Percentiles rank a stretch among this genome's conserved stretches.
Evolutionary conservation across 1,284 basidiomycete genomes (phyloP).

Genomic region (Cutaneotrichosporon mucoides): DNA sequence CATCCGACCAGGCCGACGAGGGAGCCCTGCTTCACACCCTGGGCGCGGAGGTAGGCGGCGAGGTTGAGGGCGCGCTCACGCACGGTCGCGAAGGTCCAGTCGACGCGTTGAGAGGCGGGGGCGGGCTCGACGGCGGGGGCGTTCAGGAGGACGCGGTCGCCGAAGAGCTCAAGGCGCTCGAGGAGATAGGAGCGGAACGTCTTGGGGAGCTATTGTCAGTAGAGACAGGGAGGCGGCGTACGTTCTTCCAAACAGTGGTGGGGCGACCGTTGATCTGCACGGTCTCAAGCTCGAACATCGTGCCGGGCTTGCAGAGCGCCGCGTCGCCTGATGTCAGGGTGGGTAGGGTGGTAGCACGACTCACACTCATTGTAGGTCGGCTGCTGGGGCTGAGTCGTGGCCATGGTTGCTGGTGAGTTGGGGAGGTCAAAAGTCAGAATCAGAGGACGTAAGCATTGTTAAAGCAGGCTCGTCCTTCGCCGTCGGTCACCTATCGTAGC

Average conservation of each 20-base stretch:
- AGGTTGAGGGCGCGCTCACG: slow-evolving; percentile 22
- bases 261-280: slow-evolving; percentile 25
- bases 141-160: slow-evolving; percentile 23
- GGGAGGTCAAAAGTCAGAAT: too few species aligned
- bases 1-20: slow-evolving; percentile 38
- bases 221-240: too few species aligned
- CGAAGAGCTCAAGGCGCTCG: not conserved
- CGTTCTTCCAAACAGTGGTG: slow-evolving; percentile 38
- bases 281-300: slow-evolving; percentile 37
- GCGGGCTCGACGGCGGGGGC: slow-evolving; percentile 21
- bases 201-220: not conserved
- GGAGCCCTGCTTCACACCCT: slow-evolving; percentile 30
- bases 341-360: not conserved
- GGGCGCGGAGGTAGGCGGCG: slow-evolving; percentile 30
- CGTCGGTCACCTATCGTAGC: too few species aligned
- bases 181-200: not conserved
- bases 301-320: slow-evolving; percentile 34
- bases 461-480: too few species aligned
- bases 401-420: not conserved
- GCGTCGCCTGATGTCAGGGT: slow-evolving; percentile 27
- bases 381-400: not conserved
- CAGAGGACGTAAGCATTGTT: too few species aligned
- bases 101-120: slow-evolving; percentile 12
- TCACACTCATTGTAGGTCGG: slow-evolving; percentile 12
- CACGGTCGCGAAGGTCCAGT: slow-evolving; percentile 29